A percentile compares a stretch with the other conserved stretches of the same genome.
Conservation (phyloP, 495 filamentous ascomycete species). For the Hapsidospora chrysogenum region DNA sequence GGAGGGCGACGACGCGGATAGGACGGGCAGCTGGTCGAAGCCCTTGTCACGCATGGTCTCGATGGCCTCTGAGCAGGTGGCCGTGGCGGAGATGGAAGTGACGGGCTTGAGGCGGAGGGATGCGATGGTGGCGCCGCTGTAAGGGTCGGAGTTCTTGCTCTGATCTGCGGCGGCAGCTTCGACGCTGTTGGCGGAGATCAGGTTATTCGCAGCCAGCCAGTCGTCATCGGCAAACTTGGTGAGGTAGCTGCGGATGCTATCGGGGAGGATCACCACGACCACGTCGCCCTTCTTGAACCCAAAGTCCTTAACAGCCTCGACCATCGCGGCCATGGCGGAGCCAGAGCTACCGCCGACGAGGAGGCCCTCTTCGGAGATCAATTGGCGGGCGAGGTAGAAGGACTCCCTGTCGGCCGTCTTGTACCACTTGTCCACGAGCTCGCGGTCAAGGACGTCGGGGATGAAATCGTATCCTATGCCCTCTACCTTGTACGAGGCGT, state of each 20-base stretch:
- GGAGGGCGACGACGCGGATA: conserved; percentile 42
- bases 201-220: conserved; percentile 91
- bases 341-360: conserved; percentile 91
- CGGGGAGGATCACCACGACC: conserved; percentile 80
- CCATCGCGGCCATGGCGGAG: conserved; percentile 74
- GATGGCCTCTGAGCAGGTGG: conserved; percentile 64
- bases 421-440: conserved; percentile 83
- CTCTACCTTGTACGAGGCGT: conserved; percentile 91
- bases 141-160: conserved; percentile 29
- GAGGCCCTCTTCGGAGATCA: conserved; percentile 90
- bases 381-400: conserved; percentile 70
- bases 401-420: conserved; percentile 91
- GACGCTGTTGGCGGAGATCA: conserved; percentile 39
- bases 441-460: conserved; percentile 75
- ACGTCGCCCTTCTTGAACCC: conserved; percentile 59
- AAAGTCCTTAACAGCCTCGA: conserved; percentile 61
- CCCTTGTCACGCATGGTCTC: conserved; percentile 95
- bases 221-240: conserved; percentile 98
- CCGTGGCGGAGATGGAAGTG: conserved; percentile 55
- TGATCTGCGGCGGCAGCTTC: conserved; percentile 16
- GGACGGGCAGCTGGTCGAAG: conserved; percentile 90
- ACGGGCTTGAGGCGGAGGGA: conserved; percentile 81
- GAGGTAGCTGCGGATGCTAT: conserved; percentile 95
- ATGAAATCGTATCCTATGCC: conserved; percentile 99
- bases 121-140: conserved; percentile 56